These are phyloP conservation scores for Sarcodon aspratus DNA, from an alignment of 768 basidiomycete species.

Conservation along the genomic window DNA sequence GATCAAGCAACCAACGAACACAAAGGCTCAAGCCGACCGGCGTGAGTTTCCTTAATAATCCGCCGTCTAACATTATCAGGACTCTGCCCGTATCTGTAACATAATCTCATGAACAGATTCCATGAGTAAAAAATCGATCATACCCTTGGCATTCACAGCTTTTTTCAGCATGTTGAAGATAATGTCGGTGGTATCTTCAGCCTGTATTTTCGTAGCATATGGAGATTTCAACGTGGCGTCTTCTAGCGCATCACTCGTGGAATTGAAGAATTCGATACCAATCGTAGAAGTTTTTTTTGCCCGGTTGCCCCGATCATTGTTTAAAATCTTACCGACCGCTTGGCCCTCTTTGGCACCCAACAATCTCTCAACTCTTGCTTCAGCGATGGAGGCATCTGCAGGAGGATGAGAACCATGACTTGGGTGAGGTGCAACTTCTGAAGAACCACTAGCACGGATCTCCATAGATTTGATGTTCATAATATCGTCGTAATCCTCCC, in stretches of 20 bases:
- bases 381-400: background rate
- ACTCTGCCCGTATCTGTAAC: constrained; percentile 28
- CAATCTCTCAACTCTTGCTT: constrained; percentile 9
- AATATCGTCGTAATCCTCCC: background rate
- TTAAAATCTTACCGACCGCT: constrained; percentile 19
- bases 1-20: constrained; percentile 28
- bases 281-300: constrained; percentile 7
- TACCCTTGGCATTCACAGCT: constrained; percentile 22
- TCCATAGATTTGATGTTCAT: background rate
- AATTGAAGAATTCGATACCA: constrained; percentile 7
- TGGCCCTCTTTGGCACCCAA: constrained; percentile 17
- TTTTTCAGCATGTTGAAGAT: constrained; percentile 16
- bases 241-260: constrained; percentile 9
- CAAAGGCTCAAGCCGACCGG: constrained; percentile 17
- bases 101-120: background rate
- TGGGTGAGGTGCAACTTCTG: background rate
- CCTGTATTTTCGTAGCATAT: constrained; percentile 7
- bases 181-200: constrained; percentile 3
- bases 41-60: constrained; percentile 25
- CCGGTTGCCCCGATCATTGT: constrained; percentile 9
- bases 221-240: constrained; percentile 9
- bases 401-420: background rate
- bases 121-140: constrained; percentile 7
- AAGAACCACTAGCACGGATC: background rate
- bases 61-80: constrained; percentile 27